Base-by-base conservation (phyloP, 2,329 filamentous ascomycete species). In the Xylariaceae sp. region DNA sequence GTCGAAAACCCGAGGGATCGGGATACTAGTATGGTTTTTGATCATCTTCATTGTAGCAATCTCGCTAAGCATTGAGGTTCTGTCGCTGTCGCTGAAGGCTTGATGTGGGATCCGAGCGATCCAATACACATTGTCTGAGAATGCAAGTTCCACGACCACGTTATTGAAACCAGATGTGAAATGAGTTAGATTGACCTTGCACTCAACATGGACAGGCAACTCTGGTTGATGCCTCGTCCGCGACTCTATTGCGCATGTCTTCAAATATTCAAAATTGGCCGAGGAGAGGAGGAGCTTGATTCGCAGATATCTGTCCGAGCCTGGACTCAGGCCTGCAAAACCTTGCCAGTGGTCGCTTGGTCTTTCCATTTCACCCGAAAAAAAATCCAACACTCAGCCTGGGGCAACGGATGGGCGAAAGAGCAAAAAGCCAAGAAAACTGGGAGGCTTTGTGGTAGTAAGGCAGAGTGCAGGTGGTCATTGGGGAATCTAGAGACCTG, bases 11-110 rank as follows among this genome's bases (percentile, higher is more conserved):
- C 29, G 52, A 19, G 64, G 64, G 1, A 67, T 47, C 5, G 62
- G 63, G 21, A 67, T 58, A 13, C 39, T 56, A 3, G 66, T 67
- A 9, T 57, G 53, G 12, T 60, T 26, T 21, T 54, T 26, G 19
- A 64, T 49, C 22, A 60, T 53, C 22, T 51, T 64, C 64, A 66
- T 67, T 5, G 65, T 66, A n/a, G 64, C 61, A 41, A 65, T 62
- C 51, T 66, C 65, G 51, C 63, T 66, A n/a, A 63, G 57, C 53
- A 65, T 54, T 43, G 63, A 59, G 39, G 49, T 58, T 55, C 36
- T 64, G 34, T 44, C 51, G 39, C 42, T 42, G 21, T 60, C 49
- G 39, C 61, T 48, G 18, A 60, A 36, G 15, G 47, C n/a, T 41
- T 55, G 51, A 44, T 63, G 48, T 16, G 56, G 61, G 30, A 67